phyloP scores from a whole-genome alignment of 345 rosid species.

The Angophora floribunda region DNA sequence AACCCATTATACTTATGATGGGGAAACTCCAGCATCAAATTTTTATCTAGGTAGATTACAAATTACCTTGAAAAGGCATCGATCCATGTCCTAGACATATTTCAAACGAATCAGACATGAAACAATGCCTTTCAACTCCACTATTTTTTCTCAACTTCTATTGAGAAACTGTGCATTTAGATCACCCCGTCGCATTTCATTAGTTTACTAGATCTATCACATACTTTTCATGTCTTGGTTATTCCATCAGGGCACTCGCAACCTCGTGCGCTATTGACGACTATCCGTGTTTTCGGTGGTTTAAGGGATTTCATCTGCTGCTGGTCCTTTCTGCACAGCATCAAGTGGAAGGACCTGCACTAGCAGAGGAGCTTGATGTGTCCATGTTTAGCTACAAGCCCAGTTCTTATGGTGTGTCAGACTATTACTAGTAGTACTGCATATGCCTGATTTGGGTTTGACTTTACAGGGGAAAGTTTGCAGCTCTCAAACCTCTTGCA shows the following conservation, averaged over 20 bases:
- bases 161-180: background rate
- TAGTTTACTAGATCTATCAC: background rate
- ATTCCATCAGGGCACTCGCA: background rate
- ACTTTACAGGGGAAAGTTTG: background rate
- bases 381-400: background rate
- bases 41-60: background rate
- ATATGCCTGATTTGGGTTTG: background rate
- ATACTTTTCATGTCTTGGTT: background rate
- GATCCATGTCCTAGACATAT: background rate
- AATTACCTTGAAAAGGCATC: background rate
- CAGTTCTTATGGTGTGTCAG: background rate
- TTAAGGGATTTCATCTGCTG: background rate
- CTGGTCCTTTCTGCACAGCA: background rate
- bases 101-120: background rate
- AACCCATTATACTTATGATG: background rate
- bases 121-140: background rate
- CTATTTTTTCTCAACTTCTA: background rate
- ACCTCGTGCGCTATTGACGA: background rate
- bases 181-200: fast-evolving
- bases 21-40: background rate
- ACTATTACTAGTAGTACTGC: background rate
- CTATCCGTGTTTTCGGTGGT: background rate
- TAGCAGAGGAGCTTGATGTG: background rate
- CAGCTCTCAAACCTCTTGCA: background rate
- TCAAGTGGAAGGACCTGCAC: background rate